These are phyloP conservation scores for Xylaria curta DNA, from an alignment of 495 filamentous ascomycete genomes.

Conservation along the genomic window DNA sequence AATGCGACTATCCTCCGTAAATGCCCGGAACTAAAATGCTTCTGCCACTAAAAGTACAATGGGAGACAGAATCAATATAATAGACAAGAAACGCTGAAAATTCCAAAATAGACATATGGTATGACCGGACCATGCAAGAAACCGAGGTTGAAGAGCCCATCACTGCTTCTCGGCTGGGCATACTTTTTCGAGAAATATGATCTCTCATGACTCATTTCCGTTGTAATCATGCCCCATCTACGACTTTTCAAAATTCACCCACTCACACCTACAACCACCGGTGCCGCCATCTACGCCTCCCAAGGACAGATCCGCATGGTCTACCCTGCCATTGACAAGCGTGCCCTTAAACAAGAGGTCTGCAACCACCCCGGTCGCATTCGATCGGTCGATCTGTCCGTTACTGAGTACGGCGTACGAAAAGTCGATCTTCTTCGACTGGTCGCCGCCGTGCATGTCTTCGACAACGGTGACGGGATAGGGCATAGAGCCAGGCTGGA, in stretches of 20 bases:
- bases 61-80: neutral
- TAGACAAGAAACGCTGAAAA: neutral
- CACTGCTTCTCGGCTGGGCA: neutral
- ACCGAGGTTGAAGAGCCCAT: neutral
- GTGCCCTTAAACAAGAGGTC: slow-evolving; percentile 64
- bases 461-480: slow-evolving; percentile 82
- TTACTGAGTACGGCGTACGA: slow-evolving; percentile 67
- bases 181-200: neutral
- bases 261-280: slow-evolving; percentile 77
- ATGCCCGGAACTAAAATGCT: slow-evolving; percentile 1
- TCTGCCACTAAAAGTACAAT: neutral
- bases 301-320: slow-evolving; percentile 56
- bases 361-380: slow-evolving; percentile 63
- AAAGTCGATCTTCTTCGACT: slow-evolving; percentile 69
- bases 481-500: slow-evolving; percentile 74
- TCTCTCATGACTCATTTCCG: neutral
- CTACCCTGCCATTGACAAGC: slow-evolving; percentile 47
- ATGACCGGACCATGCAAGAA: neutral
- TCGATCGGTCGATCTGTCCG: slow-evolving; percentile 56
- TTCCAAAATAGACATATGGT: neutral
- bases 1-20: slow-evolving; percentile 19
- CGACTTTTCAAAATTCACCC: slow-evolving; percentile 65
- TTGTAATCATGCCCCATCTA: slow-evolving; percentile 6
- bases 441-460: slow-evolving; percentile 79
- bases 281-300: slow-evolving; percentile 72